These are phyloP conservation scores for Populus nigra DNA, from an alignment of 345 rosid genomes.

Conservation along the genomic window DNA sequence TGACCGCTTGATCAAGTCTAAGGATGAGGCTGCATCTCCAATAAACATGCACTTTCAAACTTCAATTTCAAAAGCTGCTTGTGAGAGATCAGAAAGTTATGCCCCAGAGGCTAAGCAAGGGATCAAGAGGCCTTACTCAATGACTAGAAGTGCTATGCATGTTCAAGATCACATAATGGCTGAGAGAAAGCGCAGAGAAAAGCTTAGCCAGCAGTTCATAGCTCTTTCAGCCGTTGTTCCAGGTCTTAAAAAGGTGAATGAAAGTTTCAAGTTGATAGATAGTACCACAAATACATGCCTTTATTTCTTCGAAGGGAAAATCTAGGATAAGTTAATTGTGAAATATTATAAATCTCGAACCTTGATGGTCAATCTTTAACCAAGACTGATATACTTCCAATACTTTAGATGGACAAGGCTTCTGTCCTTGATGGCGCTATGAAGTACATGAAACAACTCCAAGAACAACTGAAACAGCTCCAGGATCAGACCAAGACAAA, in stretches of 20 bases:
- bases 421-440: slow-evolving; percentile 73
- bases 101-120: slow-evolving; percentile 10
- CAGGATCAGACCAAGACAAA: slow-evolving; percentile 55
- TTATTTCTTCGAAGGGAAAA: not conserved
- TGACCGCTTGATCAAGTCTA: slow-evolving; percentile 16
- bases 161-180: slow-evolving; percentile 82
- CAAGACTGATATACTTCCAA: too few species aligned
- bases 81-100: slow-evolving; percentile 4
- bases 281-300: not conserved
- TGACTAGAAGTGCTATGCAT: slow-evolving; percentile 38
- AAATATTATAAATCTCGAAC: too few species aligned
- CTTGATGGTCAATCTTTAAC: too few species aligned
- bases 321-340: not conserved
- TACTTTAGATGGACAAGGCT: slow-evolving; percentile 55
- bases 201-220: slow-evolving; percentile 62
- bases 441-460: slow-evolving; percentile 64
- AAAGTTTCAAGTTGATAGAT: not conserved
- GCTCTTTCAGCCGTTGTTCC: slow-evolving; percentile 75
- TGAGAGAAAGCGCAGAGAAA: slow-evolving; percentile 79
- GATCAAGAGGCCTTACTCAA: not conserved
- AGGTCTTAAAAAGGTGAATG: slow-evolving; percentile 64
- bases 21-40: slow-evolving; percentile 24
- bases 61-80: too few species aligned
- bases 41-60: slow-evolving; percentile 13
- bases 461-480: slow-evolving; percentile 45